Percentiles rank a stretch among this genome's conserved stretches.
Evolutionary conservation across 495 filamentous ascomycete species (phyloP).

Genomic region (Penicillium paxilli): DNA sequence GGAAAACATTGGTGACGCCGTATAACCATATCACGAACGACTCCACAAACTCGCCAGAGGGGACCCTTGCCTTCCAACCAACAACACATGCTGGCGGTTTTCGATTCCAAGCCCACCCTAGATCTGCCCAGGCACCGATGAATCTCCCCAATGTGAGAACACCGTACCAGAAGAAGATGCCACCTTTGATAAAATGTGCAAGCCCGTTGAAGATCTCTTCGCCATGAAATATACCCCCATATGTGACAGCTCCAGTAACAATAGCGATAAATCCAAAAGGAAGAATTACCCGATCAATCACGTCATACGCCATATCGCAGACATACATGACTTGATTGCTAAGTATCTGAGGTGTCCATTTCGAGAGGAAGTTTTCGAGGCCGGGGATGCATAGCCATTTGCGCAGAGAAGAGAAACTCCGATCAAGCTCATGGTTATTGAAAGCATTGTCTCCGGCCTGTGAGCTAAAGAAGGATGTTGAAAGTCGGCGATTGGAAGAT

Average conservation of each 20-base stretch:
- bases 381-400: slow-evolving; percentile 45
- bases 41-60: slow-evolving; percentile 85
- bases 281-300: slow-evolving; percentile 63
- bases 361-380: slow-evolving; percentile 47
- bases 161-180: slow-evolving; percentile 93
- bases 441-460: slow-evolving; percentile 52
- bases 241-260: slow-evolving; percentile 64
- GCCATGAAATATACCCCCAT: slow-evolving; percentile 67
- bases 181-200: slow-evolving; percentile 94
- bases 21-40: slow-evolving; percentile 89
- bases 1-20: slow-evolving; percentile 84
- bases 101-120: slow-evolving; percentile 96
- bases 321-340: slow-evolving; percentile 60
- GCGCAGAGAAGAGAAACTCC: slow-evolving; percentile 27
- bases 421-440: slow-evolving; percentile 51
- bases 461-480: slow-evolving; percentile 53
- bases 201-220: slow-evolving; percentile 75
- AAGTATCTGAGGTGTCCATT: slow-evolving; percentile 52
- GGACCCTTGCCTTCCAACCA: slow-evolving; percentile 63
- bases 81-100: slow-evolving; percentile 63
- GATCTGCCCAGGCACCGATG: slow-evolving; percentile 84
- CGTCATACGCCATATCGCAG: slow-evolving; percentile 55
- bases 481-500: slow-evolving; percentile 65
- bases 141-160: slow-evolving; percentile 90
- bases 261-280: slow-evolving; percentile 64